Evolutionary conservation across 331 rosid genomes (phyloP), one percentile per base, ranked within the genome.

Genomic region (Quercus phellos): DNA sequence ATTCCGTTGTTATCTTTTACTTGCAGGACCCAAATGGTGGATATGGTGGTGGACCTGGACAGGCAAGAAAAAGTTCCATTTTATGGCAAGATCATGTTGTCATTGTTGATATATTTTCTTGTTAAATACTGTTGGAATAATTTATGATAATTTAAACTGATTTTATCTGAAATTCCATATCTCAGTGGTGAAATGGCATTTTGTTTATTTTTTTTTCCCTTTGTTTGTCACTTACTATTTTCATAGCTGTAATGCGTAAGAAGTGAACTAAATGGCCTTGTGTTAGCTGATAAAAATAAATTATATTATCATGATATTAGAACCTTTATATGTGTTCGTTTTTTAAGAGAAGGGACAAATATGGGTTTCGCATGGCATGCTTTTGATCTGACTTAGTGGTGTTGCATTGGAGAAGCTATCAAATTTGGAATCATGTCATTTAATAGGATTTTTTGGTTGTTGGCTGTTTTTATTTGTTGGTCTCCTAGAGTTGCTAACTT

Each of bases 21-120:
- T 79, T 76, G 75, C 87, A 94, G 99, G 97, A 94, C 81, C 86
- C 86, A 30, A 78, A 86, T 77, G 99, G 97, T 80, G 97, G 97
- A 77, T 94, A 84, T 83, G 92, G 90, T 19, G 99, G 99, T 14
- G 99, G 97, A 74, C 99, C 99, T 83, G 95, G 94, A 76, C 99
- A 94, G 97, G 99, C 88, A 88, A 87, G 94, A 76, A 50, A 55
- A 80, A 73, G 26, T 24, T 84, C 61, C 14, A 11, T 8, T 17
- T 72, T 78, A 54, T 70, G 3, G 9, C 18, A 7, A 60, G 42
- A 51, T 79, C 13, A 70, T 71, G 67, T 81, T 50, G 17, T 54
- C 56, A 68, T 9, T 74, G 68, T 78, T 38, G 32, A 68, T 59
- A 60, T 84, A 34, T 64, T 73, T 21, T 75, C 71, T 56, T 50